phyloP scores from a whole-genome alignment of 2,329 filamentous ascomycete genomes.

The Paraphoma chrysanthemicola region DNA sequence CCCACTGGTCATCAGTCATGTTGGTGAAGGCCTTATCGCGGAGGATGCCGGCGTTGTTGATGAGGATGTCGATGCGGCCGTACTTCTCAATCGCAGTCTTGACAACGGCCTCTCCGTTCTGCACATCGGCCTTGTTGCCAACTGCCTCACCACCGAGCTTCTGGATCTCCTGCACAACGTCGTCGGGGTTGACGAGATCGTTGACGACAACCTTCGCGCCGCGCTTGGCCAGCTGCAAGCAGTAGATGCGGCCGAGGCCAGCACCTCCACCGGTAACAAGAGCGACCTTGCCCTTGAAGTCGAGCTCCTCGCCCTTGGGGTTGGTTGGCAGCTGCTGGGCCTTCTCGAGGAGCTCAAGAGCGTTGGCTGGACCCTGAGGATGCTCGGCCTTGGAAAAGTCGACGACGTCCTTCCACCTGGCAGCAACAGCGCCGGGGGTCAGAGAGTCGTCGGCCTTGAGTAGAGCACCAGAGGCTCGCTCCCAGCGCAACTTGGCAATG shows the following conservation, averaged over 20 bases:
- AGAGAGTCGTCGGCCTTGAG: conserved; percentile 88
- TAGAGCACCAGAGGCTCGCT: conserved; percentile 86
- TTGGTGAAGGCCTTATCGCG: conserved; percentile 97
- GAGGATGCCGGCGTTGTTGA: conserved; percentile 98
- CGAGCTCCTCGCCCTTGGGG: conserved; percentile 39
- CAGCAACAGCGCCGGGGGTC: conserved; percentile 85
- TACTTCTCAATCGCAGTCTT: conserved; percentile 93
- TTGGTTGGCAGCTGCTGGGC: conserved; percentile 38
- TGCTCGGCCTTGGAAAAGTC: conserved; percentile 87
- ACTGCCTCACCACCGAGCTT: conserved; percentile 87
- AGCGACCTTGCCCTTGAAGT: conserved; percentile 49
- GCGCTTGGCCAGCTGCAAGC: conserved; percentile 82
- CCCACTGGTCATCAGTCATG: conserved; percentile 95
- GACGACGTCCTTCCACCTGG: conserved; percentile 86
- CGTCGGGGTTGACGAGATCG: conserved; percentile 90
- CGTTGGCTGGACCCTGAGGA: conserved; percentile 85
- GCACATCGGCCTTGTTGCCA: conserved; percentile 90
- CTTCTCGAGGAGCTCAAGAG: conserved; percentile 70
- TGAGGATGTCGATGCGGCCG: conserved; percentile 89
- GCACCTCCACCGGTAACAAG: conserved; percentile 47
- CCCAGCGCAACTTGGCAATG: conserved; percentile 92
- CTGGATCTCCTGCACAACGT: conserved; percentile 90
- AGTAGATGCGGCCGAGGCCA: conserved; percentile 87
- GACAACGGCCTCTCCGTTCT: conserved; percentile 89
- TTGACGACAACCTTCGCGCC: conserved; percentile 92